A percentile compares a stretch with the other conserved stretches of the same genome.
Conservation (phyloP, 176 grass and related monocot species). For the Rhynchospora tenuis region DNA sequence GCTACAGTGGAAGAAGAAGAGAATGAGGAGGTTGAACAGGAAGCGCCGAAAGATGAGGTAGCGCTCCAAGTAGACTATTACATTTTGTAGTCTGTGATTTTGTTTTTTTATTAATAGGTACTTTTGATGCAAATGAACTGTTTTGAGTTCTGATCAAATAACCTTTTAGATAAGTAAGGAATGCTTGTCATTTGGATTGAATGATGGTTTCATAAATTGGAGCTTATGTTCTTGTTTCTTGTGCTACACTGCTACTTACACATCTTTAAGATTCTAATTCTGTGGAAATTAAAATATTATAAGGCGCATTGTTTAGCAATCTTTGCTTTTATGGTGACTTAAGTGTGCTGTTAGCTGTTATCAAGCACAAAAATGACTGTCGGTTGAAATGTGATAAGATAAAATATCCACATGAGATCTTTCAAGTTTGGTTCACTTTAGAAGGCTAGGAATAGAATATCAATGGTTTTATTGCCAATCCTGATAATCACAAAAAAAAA, state of each 20-base stretch:
- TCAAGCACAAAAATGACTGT: no score
- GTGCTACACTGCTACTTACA: not conserved
- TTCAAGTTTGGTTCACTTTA: not conserved
- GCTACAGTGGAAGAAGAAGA: slow-evolving; percentile 95
- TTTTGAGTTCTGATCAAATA: not conserved
- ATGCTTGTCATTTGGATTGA: not conserved
- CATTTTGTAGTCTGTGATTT: not conserved
- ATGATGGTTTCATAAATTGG: not conserved
- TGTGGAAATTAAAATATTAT: not conserved
- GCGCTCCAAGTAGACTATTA: slow-evolving; percentile 63
- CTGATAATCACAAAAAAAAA: no score
- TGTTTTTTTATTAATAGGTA: not conserved
- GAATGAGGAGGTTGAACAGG: slow-evolving; percentile 95
- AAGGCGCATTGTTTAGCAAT: not conserved
- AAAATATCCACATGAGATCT: not conserved
- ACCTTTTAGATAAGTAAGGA: not conserved
- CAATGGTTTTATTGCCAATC: no score
- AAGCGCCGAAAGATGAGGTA: slow-evolving; percentile 99
- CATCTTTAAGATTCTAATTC: not conserved
- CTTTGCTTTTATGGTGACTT: not conserved
- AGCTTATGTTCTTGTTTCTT: not conserved
- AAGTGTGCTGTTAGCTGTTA: not conserved
- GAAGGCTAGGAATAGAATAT: not conserved
- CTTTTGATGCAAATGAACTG: not conserved
- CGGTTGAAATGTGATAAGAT: not conserved